A percentile compares a stretch with the other conserved stretches of the same genome.
Conservation (phyloP, 2,329 filamentous ascomycete genomes). For the Cladophialophora psammophila region DNA sequence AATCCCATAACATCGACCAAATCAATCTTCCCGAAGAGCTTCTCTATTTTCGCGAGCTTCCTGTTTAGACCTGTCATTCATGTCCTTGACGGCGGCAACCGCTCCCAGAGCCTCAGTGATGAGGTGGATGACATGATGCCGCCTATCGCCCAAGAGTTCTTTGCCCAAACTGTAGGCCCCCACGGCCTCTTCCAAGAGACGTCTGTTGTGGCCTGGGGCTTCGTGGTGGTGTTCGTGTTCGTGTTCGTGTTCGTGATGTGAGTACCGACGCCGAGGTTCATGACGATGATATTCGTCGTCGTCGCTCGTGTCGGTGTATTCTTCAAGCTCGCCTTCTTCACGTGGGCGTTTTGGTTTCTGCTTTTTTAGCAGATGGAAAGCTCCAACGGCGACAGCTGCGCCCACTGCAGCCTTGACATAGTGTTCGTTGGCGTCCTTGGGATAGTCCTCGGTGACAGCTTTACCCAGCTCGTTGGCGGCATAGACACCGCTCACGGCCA, state of each 20-base stretch:
- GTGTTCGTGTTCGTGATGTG: slow-evolving; percentile 4
- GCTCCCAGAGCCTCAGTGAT: slow-evolving; percentile 15
- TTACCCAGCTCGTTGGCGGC: slow-evolving; percentile 17
- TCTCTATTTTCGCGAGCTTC: not conserved
- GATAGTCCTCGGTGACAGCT: slow-evolving; percentile 10
- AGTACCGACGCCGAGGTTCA: not conserved
- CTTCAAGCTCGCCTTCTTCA: not conserved
- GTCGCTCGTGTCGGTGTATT: not conserved
- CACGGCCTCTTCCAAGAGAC: slow-evolving; percentile 11
- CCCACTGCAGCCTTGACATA: slow-evolving; percentile 14
- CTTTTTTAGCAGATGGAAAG: slow-evolving; percentile 10
- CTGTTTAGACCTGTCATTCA: slow-evolving; percentile 50
- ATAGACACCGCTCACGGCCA: slow-evolving; percentile 6
- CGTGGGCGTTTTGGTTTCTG: not conserved
- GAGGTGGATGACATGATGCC: slow-evolving; percentile 15
- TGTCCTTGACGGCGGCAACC: slow-evolving; percentile 43
- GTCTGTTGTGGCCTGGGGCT: slow-evolving; percentile 4
- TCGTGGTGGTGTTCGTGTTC: slow-evolving; percentile 9
- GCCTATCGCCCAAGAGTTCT: slow-evolving; percentile 12
- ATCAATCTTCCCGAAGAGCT: not conserved
- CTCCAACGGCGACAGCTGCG: slow-evolving; percentile 13
- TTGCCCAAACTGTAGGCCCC: slow-evolving; percentile 18
- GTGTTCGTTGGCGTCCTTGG: slow-evolving; percentile 7
- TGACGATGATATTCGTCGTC: slow-evolving; percentile 11
- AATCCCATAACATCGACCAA: not conserved